Conservation (phyloP, 2,329 filamentous ascomycete genomes). For the Microdochium paspali region DNA sequence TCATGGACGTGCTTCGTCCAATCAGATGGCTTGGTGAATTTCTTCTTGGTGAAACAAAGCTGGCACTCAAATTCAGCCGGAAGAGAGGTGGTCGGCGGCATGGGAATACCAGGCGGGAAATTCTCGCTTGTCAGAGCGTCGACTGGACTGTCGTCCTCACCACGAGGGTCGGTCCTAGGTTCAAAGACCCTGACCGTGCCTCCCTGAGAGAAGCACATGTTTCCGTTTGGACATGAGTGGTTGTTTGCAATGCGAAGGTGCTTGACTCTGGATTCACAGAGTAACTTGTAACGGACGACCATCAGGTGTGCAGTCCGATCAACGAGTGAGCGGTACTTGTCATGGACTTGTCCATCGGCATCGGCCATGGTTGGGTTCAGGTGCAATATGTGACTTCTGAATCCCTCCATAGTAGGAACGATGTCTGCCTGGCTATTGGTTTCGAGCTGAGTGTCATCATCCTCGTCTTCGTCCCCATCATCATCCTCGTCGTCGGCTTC, state of each 20-base stretch:
- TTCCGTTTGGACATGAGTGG: conserved; percentile 47
- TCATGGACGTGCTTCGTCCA: conserved; percentile 97
- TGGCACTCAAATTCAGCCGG: conserved; percentile 87
- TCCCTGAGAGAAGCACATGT: conserved; percentile 56
- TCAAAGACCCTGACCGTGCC: conserved; percentile 57
- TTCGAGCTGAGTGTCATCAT: conserved; percentile 55
- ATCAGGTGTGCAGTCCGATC: conserved; percentile 80
- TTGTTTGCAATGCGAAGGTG: conserved; percentile 51
- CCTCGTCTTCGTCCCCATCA: conserved; percentile 43
- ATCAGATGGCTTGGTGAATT: conserved; percentile 83
- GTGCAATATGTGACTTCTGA: conserved; percentile 61
- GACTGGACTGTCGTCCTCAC: conserved; percentile 56
- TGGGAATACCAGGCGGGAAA: conserved; percentile 72
- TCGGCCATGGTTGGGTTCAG: conserved; percentile 63
- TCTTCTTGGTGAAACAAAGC: conserved; percentile 77
- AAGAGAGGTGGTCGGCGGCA: conserved; percentile 66
- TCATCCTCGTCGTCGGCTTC: conserved; percentile 50
- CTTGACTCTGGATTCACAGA: conserved; percentile 61
- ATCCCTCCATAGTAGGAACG: conserved; percentile 65
- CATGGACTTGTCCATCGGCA: conserved; percentile 18
- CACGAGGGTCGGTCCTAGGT: conserved; percentile 47
- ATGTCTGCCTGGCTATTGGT: conserved; percentile 56
- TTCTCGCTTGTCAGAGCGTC: conserved; percentile 66
- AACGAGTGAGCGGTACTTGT: conserved; percentile 49
- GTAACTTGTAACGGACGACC: conserved; percentile 64